A percentile compares a stretch with the other conserved stretches of the same genome.
Evolutionary conservation across 805 yeast species (phyloP).

Genomic region (Ogataea allantospora): DNA sequence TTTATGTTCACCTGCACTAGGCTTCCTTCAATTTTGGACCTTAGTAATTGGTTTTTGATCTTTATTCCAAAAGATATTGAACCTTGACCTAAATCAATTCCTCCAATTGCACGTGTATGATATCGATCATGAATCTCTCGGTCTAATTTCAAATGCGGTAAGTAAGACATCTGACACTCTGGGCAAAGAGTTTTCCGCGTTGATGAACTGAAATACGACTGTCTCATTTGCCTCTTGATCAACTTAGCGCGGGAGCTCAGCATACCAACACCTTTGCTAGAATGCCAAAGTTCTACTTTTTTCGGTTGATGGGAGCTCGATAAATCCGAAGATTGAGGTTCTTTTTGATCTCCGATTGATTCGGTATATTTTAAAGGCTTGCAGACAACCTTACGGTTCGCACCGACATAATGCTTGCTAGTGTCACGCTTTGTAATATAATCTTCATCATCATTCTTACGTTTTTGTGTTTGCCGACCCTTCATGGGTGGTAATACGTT

Average conservation of each 20-base stretch:
- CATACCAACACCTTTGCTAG: no score
- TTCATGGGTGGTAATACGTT: neutral
- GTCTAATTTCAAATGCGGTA: constrained; percentile 41
- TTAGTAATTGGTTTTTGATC: constrained; percentile 8
- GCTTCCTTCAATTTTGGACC: constrained; percentile 9
- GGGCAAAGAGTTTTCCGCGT: constrained; percentile 37
- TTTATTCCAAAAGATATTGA: constrained; percentile 10
- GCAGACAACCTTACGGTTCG: no score
- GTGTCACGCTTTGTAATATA: no score
- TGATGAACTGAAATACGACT: constrained; percentile 21
- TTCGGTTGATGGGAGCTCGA: no score
- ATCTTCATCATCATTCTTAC: neutral
- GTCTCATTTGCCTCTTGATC: no score
- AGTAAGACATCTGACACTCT: constrained; percentile 55
- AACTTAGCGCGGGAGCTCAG: no score
- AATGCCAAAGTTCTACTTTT: no score
- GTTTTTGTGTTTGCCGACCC: neutral
- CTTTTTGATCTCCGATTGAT: no score
- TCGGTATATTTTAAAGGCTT: no score
- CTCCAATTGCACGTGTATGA: constrained; percentile 44
- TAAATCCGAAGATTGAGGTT: no score
- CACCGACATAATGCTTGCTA: no score
- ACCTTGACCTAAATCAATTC: constrained; percentile 14
- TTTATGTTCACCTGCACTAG: constrained; percentile 38
- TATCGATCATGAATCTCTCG: constrained; percentile 47